Evolutionary conservation across 2,329 filamentous ascomycete genomes (phyloP).

Genomic region (Cytospora piceae): DNA sequence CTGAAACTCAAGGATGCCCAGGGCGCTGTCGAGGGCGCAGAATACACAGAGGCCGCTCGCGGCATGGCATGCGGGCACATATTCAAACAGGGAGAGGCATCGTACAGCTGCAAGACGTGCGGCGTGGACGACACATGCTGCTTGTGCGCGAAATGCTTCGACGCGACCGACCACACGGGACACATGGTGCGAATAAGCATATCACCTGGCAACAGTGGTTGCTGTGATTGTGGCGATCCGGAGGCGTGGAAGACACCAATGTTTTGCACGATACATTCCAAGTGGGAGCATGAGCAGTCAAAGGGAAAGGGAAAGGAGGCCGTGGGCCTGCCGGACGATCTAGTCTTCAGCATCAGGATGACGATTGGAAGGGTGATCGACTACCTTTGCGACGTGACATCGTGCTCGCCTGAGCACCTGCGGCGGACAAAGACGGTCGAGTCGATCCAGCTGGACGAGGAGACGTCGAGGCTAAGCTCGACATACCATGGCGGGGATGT

Average conservation of each 20-base stretch:
- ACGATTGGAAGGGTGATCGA: constrained; percentile 86
- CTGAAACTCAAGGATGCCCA: constrained; percentile 87
- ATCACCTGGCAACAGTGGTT: constrained; percentile 89
- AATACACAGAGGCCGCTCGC: constrained; percentile 89
- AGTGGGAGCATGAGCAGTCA: constrained; percentile 51
- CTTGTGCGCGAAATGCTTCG: constrained; percentile 91
- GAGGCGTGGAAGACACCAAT: constrained; percentile 91
- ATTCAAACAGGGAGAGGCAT: constrained; percentile 91
- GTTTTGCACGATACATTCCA: constrained; percentile 91
- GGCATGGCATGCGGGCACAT: constrained; percentile 97
- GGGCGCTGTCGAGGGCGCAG: constrained; percentile 88
- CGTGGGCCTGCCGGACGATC: constrained; percentile 70
- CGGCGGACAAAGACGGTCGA: constrained; percentile 82
- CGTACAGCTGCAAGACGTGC: constrained; percentile 93
- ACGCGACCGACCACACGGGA: constrained; percentile 90
- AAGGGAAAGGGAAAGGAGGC: constrained; percentile 66
- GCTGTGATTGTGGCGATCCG: constrained; percentile 94
- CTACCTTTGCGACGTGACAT: constrained; percentile 97
- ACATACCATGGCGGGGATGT: constrained; percentile 74
- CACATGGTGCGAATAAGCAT: constrained; percentile 90
- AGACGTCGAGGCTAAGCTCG: constrained; percentile 73
- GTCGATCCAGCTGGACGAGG: constrained; percentile 81
- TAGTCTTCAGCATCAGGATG: constrained; percentile 77
- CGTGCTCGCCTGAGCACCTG: constrained; percentile 94
- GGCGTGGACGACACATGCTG: constrained; percentile 94